Base-by-base conservation (phyloP, 306 rosid species). In the Cicer cuneatum region DNA sequence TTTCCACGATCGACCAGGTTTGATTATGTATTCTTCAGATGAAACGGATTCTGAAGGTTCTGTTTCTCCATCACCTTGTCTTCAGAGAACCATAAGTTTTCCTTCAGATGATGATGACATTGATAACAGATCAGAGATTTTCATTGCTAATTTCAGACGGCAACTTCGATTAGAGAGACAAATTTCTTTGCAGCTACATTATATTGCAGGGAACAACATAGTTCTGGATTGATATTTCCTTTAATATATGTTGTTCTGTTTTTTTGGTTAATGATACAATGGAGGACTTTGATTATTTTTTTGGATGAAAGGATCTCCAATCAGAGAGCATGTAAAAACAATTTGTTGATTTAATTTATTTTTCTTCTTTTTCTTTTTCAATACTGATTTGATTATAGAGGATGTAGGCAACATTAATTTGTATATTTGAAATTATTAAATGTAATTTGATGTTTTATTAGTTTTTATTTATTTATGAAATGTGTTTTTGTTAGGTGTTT, bases 131-230 rank as follows among this genome's bases (percentile, higher is more conserved):
- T 89, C 97, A 0, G 99, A 94, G 49, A 78, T 76, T 72, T 94
- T 94, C 46, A 94, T 92, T 0, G 64, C 80, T 19, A 94, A 89
- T 54, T 94, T 94, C 80, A 79, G 88, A 29, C 81, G 77, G 1
- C 96, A 89, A 59, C 96, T 94, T 86, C 81, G 10, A 67, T 67
- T 94, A 12, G 99, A 94, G 66, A 83, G 97, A 16, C 99, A 94
- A 64, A 75, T 90, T 15, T 91, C 95, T 0, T 72, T 92, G 59
- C 83, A 94, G 82, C 86, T 94, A 7, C 87, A 85, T 0, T 90
- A 90, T 59, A 7, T 49, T 9, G 80, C 51, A 69, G 81, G 16
- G 85, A 61, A 41, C 79, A 57, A 46, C 75, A 69, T 65, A 85
- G 90, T 80, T 89, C 67, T 56, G 61, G 82, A 18, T 35, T 59